Evolutionary conservation across 2,329 filamentous ascomycete species (phyloP).

Genomic region (Ophiostoma populinum): DNA sequence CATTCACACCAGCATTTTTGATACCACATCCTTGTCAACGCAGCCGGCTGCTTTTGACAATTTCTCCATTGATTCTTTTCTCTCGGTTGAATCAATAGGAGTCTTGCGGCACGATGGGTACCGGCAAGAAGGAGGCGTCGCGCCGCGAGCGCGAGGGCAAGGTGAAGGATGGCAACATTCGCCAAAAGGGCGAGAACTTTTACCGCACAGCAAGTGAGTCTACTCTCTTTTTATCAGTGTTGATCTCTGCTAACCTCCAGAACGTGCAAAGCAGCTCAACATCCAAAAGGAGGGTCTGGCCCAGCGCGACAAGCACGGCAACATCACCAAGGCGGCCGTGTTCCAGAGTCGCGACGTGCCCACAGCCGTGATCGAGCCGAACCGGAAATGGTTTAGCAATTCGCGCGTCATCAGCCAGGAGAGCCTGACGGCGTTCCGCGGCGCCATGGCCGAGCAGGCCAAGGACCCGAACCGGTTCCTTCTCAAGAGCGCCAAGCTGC

Average conservation of each 20-base stretch:
- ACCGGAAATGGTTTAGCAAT: slow-evolving; percentile 96
- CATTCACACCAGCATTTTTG: slow-evolving; percentile 7
- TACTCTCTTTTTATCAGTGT: neutral
- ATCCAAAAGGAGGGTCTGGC: slow-evolving; percentile 59
- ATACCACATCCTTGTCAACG: neutral
- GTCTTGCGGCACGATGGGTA: slow-evolving; percentile 10
- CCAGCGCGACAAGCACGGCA: slow-evolving; percentile 63
- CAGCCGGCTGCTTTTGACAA: too few relatives aligned
- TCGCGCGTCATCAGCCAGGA: slow-evolving; percentile 82
- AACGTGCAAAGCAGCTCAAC: slow-evolving; percentile 42
- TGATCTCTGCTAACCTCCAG: slow-evolving; percentile 2
- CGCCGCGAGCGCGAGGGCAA: slow-evolving; percentile 76
- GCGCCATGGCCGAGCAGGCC: slow-evolving; percentile 79
- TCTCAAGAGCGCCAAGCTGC: slow-evolving; percentile 93
- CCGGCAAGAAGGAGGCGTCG: slow-evolving; percentile 68
- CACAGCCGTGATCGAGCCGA: slow-evolving; percentile 77
- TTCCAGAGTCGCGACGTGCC: slow-evolving; percentile 60
- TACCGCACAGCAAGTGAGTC: slow-evolving; percentile 39
- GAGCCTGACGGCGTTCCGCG: slow-evolving; percentile 49
- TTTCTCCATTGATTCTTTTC: too few relatives aligned
- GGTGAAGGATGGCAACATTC: slow-evolving; percentile 76
- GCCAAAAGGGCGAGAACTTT: slow-evolving; percentile 94
- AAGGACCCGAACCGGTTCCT: slow-evolving; percentile 85
- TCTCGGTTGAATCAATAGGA: too few relatives aligned
- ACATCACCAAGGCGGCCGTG: slow-evolving; percentile 48